phyloP scores from a whole-genome alignment of 1,284 basidiomycete genomes.

The Microstroma glucosiphilum region DNA sequence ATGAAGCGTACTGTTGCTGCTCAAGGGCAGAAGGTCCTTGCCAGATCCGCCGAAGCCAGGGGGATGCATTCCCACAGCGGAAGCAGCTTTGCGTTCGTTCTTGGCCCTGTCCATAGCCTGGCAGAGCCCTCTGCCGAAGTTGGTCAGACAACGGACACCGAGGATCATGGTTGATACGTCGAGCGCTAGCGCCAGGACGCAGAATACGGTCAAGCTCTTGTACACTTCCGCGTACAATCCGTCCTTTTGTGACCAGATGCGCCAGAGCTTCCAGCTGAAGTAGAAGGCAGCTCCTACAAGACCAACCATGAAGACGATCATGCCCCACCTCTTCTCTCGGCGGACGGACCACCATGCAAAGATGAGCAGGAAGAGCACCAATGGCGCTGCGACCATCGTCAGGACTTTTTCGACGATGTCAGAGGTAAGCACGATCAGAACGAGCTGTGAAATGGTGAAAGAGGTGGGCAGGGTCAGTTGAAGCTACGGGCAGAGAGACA shows the following conservation, averaged over 20 bases:
- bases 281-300: conserved; percentile 34
- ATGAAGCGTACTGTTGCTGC: conserved; percentile 29
- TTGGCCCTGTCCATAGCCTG: conserved; percentile 26
- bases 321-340: conserved; percentile 31
- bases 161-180: conserved; percentile 30
- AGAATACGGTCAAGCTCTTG: conserved; percentile 42
- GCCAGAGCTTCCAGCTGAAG: conserved; percentile 26
- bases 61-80: conserved; percentile 15
- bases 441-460: conserved; percentile 21
- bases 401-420: conserved; percentile 32
- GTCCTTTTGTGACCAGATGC: conserved; percentile 33
- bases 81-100: conserved; percentile 17
- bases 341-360: conserved; percentile 39
- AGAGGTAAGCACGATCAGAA: conserved; percentile 34
- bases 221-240: conserved; percentile 36
- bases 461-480: background rate
- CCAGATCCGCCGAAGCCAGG: conserved; percentile 24
- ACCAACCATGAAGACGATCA: conserved; percentile 28
- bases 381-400: conserved; percentile 36
- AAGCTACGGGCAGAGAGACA: background rate
- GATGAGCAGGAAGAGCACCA: conserved; percentile 30
- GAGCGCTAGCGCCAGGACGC: conserved; percentile 32
- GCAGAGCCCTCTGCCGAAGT: conserved; percentile 40
- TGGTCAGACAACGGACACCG: conserved; percentile 34
- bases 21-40: conserved; percentile 23